phyloP scores from a whole-genome alignment of 495 filamentous ascomycete species.

The Trichoderma reesei region DNA sequence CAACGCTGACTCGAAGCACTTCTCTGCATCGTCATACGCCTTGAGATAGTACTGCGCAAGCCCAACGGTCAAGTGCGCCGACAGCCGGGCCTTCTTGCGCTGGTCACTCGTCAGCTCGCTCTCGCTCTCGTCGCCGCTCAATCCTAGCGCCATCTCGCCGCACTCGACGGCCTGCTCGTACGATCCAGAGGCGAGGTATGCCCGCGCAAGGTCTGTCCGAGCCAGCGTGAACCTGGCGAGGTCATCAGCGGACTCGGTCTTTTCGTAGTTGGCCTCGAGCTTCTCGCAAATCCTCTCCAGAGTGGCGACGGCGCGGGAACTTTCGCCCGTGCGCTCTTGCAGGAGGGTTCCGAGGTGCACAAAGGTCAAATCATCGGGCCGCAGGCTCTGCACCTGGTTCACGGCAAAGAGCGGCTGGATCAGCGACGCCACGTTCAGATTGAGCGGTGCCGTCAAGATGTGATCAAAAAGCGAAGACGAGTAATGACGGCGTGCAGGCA shows the following conservation, averaged over 20 bases:
- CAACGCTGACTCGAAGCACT: slow-evolving; percentile 73
- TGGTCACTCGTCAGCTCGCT: slow-evolving; percentile 41
- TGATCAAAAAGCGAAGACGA: slow-evolving; percentile 70
- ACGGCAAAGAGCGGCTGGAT: slow-evolving; percentile 77
- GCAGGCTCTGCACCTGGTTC: slow-evolving; percentile 62
- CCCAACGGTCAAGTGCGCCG: slow-evolving; percentile 78
- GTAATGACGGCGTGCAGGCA: slow-evolving; percentile 65
- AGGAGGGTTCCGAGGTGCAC: slow-evolving; percentile 73
- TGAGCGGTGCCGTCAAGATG: slow-evolving; percentile 44
- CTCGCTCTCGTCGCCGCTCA: slow-evolving; percentile 53
- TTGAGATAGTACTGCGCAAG: slow-evolving; percentile 64
- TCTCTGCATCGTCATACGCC: slow-evolving; percentile 54
- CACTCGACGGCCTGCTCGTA: slow-evolving; percentile 60
- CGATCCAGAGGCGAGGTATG: slow-evolving; percentile 54
- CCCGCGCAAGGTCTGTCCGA: slow-evolving; percentile 79
- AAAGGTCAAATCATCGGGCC: slow-evolving; percentile 55
- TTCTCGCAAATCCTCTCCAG: slow-evolving; percentile 54
- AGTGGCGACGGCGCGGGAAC: slow-evolving; percentile 49
- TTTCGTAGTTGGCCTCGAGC: slow-evolving; percentile 75
- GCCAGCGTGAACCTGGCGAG: slow-evolving; percentile 69
- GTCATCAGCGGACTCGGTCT: slow-evolving; percentile 60
- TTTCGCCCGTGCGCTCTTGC: slow-evolving; percentile 66
- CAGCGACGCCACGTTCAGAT: slow-evolving; percentile 49
- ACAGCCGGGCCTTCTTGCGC: slow-evolving; percentile 59
- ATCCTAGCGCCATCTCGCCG: slow-evolving; percentile 59